Percentiles rank a stretch among this genome's conserved stretches.
Evolutionary conservation across 106 monocot genomes (phyloP).

Genomic region (Acorus calamus): DNA sequence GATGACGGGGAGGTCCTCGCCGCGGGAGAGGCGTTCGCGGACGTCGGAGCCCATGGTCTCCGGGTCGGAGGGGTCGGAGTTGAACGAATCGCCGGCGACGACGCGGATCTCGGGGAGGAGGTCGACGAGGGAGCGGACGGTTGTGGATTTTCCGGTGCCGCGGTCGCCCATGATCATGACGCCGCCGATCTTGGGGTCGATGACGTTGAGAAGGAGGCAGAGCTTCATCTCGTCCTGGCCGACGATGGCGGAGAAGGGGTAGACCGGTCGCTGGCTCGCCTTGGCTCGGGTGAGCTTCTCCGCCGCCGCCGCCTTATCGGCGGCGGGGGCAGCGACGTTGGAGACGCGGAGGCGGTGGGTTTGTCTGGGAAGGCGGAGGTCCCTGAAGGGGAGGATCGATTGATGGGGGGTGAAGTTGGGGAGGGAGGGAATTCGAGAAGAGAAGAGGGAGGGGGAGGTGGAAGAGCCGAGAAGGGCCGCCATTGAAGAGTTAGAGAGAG

Average conservation of each 20-base stretch:
- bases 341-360: too few species aligned
- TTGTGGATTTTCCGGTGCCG: slow-evolving; percentile 96
- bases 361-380: too few species aligned
- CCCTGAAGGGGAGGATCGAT: too few species aligned
- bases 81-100: slow-evolving; percentile 91
- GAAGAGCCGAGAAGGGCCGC: too few species aligned
- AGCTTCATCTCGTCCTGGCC: slow-evolving; percentile 99
- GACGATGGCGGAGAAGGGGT: slow-evolving; percentile 89
- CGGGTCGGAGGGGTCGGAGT: slow-evolving; percentile 87
- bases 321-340: too few species aligned
- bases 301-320: slow-evolving; percentile 3
- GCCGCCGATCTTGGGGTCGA: slow-evolving; percentile 98
- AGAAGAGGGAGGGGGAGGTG: too few species aligned
- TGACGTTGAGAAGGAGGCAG: slow-evolving; percentile 91
- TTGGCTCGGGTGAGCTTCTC: slow-evolving; percentile 26
- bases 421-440: too few species aligned
- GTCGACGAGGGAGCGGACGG: slow-evolving; percentile 91
- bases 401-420: too few species aligned
- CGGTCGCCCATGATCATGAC: slow-evolving; percentile 99
- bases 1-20: slow-evolving; percentile 33
- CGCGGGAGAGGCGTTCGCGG: slow-evolving; percentile 34
- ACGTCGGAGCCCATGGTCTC: slow-evolving; percentile 87
- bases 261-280: slow-evolving; percentile 88
- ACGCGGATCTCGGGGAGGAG: slow-evolving; percentile 76
- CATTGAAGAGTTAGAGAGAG: too few species aligned